Base-by-base conservation (phyloP, 176 grass and related monocot species). In the Zizania latifolia region DNA sequence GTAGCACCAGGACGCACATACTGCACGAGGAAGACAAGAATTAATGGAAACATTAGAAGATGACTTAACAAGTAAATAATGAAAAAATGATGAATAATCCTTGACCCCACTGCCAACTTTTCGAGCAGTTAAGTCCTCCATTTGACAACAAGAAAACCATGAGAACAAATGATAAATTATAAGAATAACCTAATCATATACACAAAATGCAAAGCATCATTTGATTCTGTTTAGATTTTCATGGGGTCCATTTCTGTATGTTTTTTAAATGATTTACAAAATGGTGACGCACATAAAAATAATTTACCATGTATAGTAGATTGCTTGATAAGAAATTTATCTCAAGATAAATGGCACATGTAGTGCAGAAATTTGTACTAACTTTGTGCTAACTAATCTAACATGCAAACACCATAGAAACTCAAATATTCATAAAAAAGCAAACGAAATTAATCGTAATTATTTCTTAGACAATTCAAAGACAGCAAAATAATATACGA, bases 1-100 rank as follows among this genome's bases (percentile, higher is more conserved):
- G 81, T 56, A 57, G 75, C 81, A 5, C 94, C 92, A 81, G 96
- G 87, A 37, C 96, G 86, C 81, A 99, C 81, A 67, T 99, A 99
- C 96, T 99, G 87, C 68, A 84, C 44, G 41, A 79, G 44, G 81
- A 53, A 79, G 29, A 69, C 17, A 62, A 48, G 24, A 40, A 80
- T 70, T 70, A 88, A 57, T 28, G 68, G 16, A 33, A 63, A 44
- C n/a, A 56, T 48, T 69, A 78, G 66, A 27, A 64, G 9, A 74
- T 23, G 15, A 23, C 37, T 55, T 38, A 56, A 55, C 24, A 72
- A 62, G 33, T 69, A 54, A 78, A 61, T 15, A 31, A 40, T 2
- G 0, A 3, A 21, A 24, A 63, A 70, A 56, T 4, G 19, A 26
- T 62, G 61, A 83, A 68, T 4, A 5, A 3, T 51, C 67, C 40